phyloP scores from a whole-genome alignment of 257 asterid genomes.

The Solanum gandarillasii region DNA sequence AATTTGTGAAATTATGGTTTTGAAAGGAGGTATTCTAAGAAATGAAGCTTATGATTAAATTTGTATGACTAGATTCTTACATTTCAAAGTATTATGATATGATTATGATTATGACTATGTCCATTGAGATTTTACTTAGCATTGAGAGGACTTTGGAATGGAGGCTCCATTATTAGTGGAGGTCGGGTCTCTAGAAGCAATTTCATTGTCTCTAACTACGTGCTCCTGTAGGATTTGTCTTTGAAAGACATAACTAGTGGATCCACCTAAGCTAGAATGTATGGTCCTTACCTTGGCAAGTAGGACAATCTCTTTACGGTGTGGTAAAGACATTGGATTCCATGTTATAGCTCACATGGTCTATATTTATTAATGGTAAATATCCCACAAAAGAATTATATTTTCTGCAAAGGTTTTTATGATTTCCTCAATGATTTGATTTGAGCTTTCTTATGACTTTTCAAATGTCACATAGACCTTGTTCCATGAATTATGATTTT shows the following conservation, averaged over 20 bases:
- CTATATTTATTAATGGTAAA: not conserved
- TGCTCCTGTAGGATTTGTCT: not conserved
- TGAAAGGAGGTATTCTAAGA: not conserved
- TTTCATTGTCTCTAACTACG: not conserved
- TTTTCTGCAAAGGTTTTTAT: not conserved
- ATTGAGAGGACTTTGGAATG: not conserved
- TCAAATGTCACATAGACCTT: not conserved
- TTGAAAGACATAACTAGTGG: not conserved
- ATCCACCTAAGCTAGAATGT: not conserved
- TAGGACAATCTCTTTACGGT: too few species aligned
- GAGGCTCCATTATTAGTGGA: not conserved
- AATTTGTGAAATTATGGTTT: too few species aligned
- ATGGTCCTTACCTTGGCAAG: not conserved
- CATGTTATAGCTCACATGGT: not conserved
- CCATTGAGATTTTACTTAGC: not conserved
- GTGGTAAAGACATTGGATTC: not conserved
- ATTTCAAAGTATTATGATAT: too few species aligned
- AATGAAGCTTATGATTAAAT: not conserved
- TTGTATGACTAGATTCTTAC: not conserved
- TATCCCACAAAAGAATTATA: not conserved
- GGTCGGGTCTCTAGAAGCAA: not conserved
- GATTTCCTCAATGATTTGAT: not conserved
- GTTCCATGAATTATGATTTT: not conserved
- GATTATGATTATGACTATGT: not conserved
- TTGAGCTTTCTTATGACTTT: not conserved